Evolutionary conservation across 129 eudicot genomes (phyloP).

Genomic region (Lactuca saligna): DNA sequence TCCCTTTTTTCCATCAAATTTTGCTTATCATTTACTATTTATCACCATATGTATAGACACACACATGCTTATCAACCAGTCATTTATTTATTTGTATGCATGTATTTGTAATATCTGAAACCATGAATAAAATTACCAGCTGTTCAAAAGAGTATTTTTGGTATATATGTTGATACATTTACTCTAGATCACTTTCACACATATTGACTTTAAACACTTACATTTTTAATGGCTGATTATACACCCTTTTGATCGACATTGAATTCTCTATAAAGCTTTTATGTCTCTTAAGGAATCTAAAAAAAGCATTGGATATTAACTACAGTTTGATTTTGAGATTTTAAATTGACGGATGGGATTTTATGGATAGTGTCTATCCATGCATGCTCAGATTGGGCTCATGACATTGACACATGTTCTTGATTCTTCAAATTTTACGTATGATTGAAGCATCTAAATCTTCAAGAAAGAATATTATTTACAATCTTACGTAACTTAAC

Average conservation of each 20-base stretch:
- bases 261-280: not conserved
- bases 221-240: conserved; percentile 5
- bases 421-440: conserved; percentile 2
- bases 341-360: conserved; percentile 7
- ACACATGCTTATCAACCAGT: no score
- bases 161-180: not conserved
- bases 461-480: not conserved
- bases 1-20: no score
- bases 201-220: not conserved
- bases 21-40: no score
- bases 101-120: no score
- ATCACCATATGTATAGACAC: no score
- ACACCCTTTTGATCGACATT: not conserved
- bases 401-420: conserved; percentile 14
- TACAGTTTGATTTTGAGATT: not conserved
- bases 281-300: conserved; percentile 4
- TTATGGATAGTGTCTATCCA: not conserved
- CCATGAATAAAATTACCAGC: no score
- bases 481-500: conserved; percentile 17
- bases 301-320: conserved; percentile 24
- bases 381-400: conserved; percentile 4
- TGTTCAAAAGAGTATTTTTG: no score
- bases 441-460: conserved; percentile 14
- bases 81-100: no score
- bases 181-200: not conserved